Conservation (phyloP, 768 basidiomycete species). For the Phylloporus arenicola region DNA sequence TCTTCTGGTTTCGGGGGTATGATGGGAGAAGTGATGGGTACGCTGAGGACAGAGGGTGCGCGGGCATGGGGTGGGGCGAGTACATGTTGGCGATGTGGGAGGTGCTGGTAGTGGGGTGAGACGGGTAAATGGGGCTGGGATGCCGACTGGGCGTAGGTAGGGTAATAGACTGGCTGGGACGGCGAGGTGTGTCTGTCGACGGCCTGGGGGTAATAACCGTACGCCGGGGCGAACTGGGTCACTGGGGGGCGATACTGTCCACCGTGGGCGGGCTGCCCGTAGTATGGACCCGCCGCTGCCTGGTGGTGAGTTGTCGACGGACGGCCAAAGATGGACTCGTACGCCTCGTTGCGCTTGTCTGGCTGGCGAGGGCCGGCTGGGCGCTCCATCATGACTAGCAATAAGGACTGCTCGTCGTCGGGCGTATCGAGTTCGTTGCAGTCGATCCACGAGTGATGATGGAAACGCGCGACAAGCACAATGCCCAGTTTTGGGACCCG, state of each 20-base stretch:
- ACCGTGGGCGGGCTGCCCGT: slow-evolving; percentile 14
- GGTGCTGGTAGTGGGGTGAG: slow-evolving; percentile 13
- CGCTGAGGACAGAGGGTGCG: slow-evolving; percentile 47
- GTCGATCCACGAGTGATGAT: slow-evolving; percentile 5
- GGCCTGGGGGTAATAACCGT: slow-evolving; percentile 36
- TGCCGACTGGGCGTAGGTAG: slow-evolving; percentile 34
- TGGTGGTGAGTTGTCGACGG: slow-evolving; percentile 56
- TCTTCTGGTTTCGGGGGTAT: slow-evolving; percentile 46
- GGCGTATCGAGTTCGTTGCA: neutral
- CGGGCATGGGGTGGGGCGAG: slow-evolving; percentile 42
- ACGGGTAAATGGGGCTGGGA: slow-evolving; percentile 18
- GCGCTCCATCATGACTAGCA: slow-evolving; percentile 39
- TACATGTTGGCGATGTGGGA: slow-evolving; percentile 17
- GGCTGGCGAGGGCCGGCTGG: slow-evolving; percentile 55
- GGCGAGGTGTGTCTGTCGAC: slow-evolving; percentile 45
- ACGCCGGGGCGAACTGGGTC: slow-evolving; percentile 33
- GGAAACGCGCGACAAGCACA: slow-evolving; percentile 14
- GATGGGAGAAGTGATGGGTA: slow-evolving; percentile 37
- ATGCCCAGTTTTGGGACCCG: slow-evolving; percentile 21
- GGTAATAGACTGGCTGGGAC: slow-evolving; percentile 23
- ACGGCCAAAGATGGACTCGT: slow-evolving; percentile 84
- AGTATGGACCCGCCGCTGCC: slow-evolving; percentile 10
- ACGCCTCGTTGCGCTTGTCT: slow-evolving; percentile 76
- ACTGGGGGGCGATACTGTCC: slow-evolving; percentile 18
- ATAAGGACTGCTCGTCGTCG: slow-evolving; percentile 4